Evolutionary conservation across 805 yeast genomes (phyloP).

Genomic region (Kazachstania psychrophila): DNA sequence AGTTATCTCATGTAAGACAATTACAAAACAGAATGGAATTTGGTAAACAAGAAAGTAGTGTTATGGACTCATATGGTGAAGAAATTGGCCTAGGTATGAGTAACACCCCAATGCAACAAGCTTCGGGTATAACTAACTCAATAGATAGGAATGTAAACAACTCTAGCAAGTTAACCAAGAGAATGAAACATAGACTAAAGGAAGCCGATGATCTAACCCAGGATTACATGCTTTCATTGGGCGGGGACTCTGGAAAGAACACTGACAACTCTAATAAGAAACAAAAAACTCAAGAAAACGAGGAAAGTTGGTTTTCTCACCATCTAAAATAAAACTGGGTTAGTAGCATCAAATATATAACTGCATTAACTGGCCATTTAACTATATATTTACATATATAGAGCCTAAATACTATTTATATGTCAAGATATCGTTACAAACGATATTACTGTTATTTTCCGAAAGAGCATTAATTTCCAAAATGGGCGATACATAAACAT

Average conservation of each 20-base stretch:
- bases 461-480: too few relatives aligned
- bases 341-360: neutral
- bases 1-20: conserved; percentile 68
- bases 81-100: conserved; percentile 80
- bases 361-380: neutral
- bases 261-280: neutral
- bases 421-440: too few relatives aligned
- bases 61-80: conserved; percentile 60
- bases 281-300: neutral
- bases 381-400: neutral
- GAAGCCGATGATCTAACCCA: conserved; percentile 17
- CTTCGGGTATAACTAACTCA: conserved; percentile 17
- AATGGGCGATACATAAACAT: too few relatives aligned
- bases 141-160: conserved; percentile 36
- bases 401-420: too few relatives aligned
- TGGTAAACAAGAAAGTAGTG: conserved; percentile 61
- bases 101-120: conserved; percentile 13
- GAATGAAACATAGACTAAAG: conserved; percentile 42
- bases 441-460: too few relatives aligned
- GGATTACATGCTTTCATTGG: conserved; percentile 9
- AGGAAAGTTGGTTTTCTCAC: conserved; percentile 4
- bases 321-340: conserved; percentile 1
- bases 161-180: conserved; percentile 51
- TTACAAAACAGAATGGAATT: conserved; percentile 81
- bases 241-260: neutral